phyloP scores from a whole-genome alignment of 192 early-diverging fungal genomes.

The Backusella psychrophila region DNA sequence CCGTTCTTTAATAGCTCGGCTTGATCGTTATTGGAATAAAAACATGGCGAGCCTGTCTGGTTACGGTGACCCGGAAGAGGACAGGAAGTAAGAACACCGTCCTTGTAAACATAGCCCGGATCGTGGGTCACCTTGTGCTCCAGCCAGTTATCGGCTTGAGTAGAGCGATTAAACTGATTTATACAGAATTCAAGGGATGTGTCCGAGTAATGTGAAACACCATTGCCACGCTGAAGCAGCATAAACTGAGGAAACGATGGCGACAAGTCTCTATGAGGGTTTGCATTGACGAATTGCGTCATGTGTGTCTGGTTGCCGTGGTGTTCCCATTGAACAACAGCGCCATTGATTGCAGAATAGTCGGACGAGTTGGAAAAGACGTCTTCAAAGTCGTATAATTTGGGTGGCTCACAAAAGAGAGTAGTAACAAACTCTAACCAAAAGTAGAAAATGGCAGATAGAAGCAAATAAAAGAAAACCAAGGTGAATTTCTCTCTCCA shows the following conservation, averaged over 20 bases:
- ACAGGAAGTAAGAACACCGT: slow-evolving; percentile 25
- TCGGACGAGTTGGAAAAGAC: slow-evolving; percentile 6
- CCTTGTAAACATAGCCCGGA: slow-evolving; percentile 18
- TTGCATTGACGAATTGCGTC: slow-evolving; percentile 18
- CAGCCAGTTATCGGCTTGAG: slow-evolving; percentile 34
- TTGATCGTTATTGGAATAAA: slow-evolving; percentile 1
- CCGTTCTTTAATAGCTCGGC: not conserved
- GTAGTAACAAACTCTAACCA: slow-evolving; percentile 34
- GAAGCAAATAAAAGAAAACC: slow-evolving; percentile 13
- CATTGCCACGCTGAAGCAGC: slow-evolving; percentile 11
- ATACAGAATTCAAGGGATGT: slow-evolving; percentile 22
- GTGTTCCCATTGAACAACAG: slow-evolving; percentile 21
- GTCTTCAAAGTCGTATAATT: slow-evolving; percentile 2
- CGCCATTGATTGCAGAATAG: slow-evolving; percentile 26
- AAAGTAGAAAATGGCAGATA: slow-evolving; percentile 25
- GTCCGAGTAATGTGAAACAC: slow-evolving; percentile 13
- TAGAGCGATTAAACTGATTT: slow-evolving; percentile 1
- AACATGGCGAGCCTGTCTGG: slow-evolving; percentile 28
- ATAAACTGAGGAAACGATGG: slow-evolving; percentile 37
- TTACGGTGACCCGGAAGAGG: slow-evolving; percentile 26
- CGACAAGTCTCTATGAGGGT: slow-evolving; percentile 31
- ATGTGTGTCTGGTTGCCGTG: slow-evolving; percentile 2
- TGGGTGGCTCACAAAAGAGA: slow-evolving; percentile 29
- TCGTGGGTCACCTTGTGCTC: slow-evolving; percentile 26
- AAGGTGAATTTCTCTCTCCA: slow-evolving; percentile 38